Evolutionary conservation across 2,329 filamentous ascomycete genomes (phyloP).

Genomic region (Dactylellina leptospora): DNA sequence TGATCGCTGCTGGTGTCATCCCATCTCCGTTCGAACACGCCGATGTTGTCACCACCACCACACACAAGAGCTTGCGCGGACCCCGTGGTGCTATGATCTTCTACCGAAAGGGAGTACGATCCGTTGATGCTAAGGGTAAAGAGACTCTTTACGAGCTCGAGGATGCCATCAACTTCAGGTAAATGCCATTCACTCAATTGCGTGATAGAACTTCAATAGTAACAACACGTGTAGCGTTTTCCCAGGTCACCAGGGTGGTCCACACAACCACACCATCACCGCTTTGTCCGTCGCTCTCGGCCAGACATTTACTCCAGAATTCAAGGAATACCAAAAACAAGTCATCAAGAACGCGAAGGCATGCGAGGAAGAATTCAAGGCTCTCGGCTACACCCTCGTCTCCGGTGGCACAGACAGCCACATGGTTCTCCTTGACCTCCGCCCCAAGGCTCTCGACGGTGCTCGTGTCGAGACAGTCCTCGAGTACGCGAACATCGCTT

Average conservation of each 20-base stretch:
- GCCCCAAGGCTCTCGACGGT: conserved; percentile 85
- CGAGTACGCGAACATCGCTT: conserved; percentile 97
- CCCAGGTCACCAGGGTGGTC: conserved; percentile 97
- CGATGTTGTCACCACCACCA: conserved; percentile 97
- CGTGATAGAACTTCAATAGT: background rate
- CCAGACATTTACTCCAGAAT: conserved; percentile 88
- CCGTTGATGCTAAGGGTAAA: conserved; percentile 90
- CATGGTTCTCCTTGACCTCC: conserved; percentile 94
- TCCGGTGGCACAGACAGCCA: conserved; percentile 96
- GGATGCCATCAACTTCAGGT: conserved; percentile 90
- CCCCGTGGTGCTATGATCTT: conserved; percentile 99
- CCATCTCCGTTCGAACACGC: conserved; percentile 91
- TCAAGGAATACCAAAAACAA: conserved; percentile 91
- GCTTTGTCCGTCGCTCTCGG: conserved; percentile 93
- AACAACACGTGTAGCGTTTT: conserved; percentile 72
- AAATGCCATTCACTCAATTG: conserved; percentile 1
- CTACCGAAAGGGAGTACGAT: conserved; percentile 96
- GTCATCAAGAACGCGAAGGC: conserved; percentile 94
- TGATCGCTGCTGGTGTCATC: conserved; percentile 91
- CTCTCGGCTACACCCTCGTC: conserved; percentile 90
- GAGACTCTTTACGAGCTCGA: conserved; percentile 92
- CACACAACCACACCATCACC: conserved; percentile 99
- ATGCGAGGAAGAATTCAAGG: conserved; percentile 83
- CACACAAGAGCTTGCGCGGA: conserved; percentile 97
- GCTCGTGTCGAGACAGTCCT: conserved; percentile 95